Evolutionary conservation across 2,329 filamentous ascomycete genomes (phyloP), one percentile per base, ranked within the genome.

Genomic region (Akanthomyces muscarius): DNA sequence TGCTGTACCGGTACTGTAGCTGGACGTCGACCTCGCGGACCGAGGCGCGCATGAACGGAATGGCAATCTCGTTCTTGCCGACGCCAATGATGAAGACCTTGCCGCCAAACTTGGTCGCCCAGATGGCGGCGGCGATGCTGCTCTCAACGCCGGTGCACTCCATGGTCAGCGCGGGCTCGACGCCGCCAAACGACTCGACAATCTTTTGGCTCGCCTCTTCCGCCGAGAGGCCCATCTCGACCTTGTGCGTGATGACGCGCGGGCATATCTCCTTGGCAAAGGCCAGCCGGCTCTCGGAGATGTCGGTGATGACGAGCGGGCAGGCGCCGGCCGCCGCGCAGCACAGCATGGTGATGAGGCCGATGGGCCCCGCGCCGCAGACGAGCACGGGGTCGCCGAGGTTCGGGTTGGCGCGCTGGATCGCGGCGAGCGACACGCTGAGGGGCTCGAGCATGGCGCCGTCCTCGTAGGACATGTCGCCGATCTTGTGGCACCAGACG

Each of bases 71-170:
- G 75, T 95, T 93, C 83, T 90, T 94, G 68, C 94, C 95, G 3
- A 98, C 93, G 47, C 94, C 94, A 68, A 97, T 96, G 67, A 98
- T 89, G 73, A 98, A 98, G 61, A 98, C 94, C 78, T 96, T 97
- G 70, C 95, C 94, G 68, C 94, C 95, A 71, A 98, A 98, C 79
- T 94, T 96, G 74, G 90, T 86, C 11, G 91, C 88, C 84, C 93
- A 95, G 74, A 97, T 94, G 60, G 92, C 92, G 33, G 90, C 83
- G 6, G 87, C 86, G 71, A 98, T 90, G 75, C 89, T 93, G 78
- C 88, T 91, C 81, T 97, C 93, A 18, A 97, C 92, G 57, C 95
- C 95, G 0, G 95, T 98, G 81, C 94, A 98, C 78, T 98, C 94
- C 77, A 98, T 84, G 14, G 88, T 88, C 60, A 97, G 80, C 21